Base-by-base conservation (phyloP, 108 stramenopile species). In the Epithemia pelagica region DNA sequence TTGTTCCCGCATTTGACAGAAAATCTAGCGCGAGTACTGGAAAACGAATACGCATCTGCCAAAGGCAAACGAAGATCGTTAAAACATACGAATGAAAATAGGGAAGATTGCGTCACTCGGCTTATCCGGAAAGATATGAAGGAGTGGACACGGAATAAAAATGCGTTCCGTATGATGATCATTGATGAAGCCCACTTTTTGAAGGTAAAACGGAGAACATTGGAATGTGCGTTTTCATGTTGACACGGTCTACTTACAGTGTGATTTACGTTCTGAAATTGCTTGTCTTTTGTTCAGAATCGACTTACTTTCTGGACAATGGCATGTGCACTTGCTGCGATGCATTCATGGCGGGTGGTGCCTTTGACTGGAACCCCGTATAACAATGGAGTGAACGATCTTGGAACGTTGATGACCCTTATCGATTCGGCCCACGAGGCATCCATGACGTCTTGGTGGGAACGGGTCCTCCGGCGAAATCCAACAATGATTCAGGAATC, bases 351-450 rank as follows among this genome's bases (percentile, higher is more conserved):
- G 62, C 64, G 78, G 1, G 71, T 64, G 0, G 33, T 75, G 32
- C 61, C 70, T 29, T 30, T 78, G 25, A 68, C 68, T 2, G 81
- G 81, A 0, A 82, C 81, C 0, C 81, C 81, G 1, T 82, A 67
- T 68, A 82, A 82, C 74, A 82, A 82, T 27, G 32, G 64, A 24
- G 33, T 54, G 20, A 29, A 27, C 0, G 77, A 82, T 55, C 65
- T 82, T 67, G 54, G 46, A 32, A 72, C 72, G 5, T n/a, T 74
- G 15, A 72, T 76, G 74, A 72, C 74, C 22, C 63, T 75, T 37
- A 74, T 74, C 24, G 71, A 79, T 52, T 65, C 74, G 21, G 7
- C 18, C 21, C 10, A 30, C 15, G n/a, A 31, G 28, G 8, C 37
- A 10, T 5, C 37, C 37, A 58, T 15, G 15, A 46, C 37, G 5